Base-by-base conservation (phyloP, 2,329 filamentous ascomycete species). In the Curvularia sp. region DNA sequence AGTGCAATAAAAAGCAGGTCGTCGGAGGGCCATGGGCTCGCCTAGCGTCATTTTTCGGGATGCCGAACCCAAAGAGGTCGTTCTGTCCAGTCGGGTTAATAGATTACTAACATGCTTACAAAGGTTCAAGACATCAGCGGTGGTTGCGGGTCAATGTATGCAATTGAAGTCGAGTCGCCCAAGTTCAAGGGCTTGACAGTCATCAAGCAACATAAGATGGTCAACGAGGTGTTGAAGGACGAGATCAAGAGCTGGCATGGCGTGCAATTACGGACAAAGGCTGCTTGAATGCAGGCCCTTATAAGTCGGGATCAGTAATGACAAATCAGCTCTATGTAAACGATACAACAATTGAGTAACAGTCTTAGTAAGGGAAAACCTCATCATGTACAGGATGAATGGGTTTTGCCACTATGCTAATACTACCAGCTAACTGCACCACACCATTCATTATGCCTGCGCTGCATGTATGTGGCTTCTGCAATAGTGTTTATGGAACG, bases 131-230 rank as follows among this genome's bases (percentile, higher is more conserved):
- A 96, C 78, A 86, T 95, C 51, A 92, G 89, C 24, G 91, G 92
- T 58, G 91, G 91, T 30, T 96, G 91, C 78, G 91, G 91, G 9
- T 91, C 88, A 72, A 95, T 95, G 92, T 95, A 95, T 79, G 89
- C 88, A 55, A 89, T 96, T 65, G 89, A 93, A 69, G 88, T 95
- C 64, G 84, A 87, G 48, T 91, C 89, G 7, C 83, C 87, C 47
- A 84, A 82, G 69, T 96, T 96, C 78, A 83, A 83, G 53, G 92
- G 91, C 47, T 76, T 87, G 67, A 84, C 82, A 49, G 87, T 93
- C 75, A 85, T 96, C 60, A 91, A 91, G 82, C 91, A 95, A 80
- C 91, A 95, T 78, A 84, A 90, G 60, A 83, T 94, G 79, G 91
- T 96, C 50, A 94, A 94, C 72, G 81, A 86, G 20, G 85, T 89